These are phyloP conservation scores for Torulaspora globosa DNA, from an alignment of 1,139 yeast species.

Conservation along the genomic window DNA sequence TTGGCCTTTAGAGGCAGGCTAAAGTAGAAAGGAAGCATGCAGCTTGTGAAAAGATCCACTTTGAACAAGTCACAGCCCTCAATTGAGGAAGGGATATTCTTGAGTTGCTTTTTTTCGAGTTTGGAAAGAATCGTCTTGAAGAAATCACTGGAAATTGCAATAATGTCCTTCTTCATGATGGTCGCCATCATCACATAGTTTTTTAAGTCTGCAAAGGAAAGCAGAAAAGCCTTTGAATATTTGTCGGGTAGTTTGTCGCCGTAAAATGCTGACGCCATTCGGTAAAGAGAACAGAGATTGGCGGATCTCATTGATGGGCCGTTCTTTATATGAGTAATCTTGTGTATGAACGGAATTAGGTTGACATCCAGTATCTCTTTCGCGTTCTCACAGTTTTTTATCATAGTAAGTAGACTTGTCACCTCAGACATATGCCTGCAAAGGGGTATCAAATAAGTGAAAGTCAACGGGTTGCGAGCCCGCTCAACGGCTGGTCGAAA, in stretches of 20 bases:
- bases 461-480: slow-evolving; percentile 14
- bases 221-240: slow-evolving; percentile 12
- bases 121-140: slow-evolving; percentile 2
- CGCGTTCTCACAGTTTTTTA: slow-evolving; percentile 10
- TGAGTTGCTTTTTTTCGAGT: not conserved
- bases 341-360: slow-evolving; percentile 15
- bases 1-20: not conserved
- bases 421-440: slow-evolving; percentile 26
- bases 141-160: not conserved
- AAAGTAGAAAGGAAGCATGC: slow-evolving; percentile 3
- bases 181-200: slow-evolving; percentile 17
- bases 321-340: slow-evolving; percentile 9
- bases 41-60: slow-evolving; percentile 1
- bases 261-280: slow-evolving; percentile 11
- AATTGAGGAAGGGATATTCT: not conserved
- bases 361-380: slow-evolving; percentile 13
- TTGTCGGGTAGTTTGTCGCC: slow-evolving; percentile 11
- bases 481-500: slow-evolving; percentile 21
- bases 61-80: not conserved
- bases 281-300: slow-evolving; percentile 16
- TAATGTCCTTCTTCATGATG: slow-evolving; percentile 2
- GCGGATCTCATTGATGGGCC: slow-evolving; percentile 13
- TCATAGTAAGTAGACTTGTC: slow-evolving; percentile 16
- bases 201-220: slow-evolving; percentile 13
- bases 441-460: slow-evolving; percentile 20